Evolutionary conservation across 208 protist species (phyloP), one percentile per base, ranked within the genome.

Genomic region (Endotrypanum monterogeii): DNA sequence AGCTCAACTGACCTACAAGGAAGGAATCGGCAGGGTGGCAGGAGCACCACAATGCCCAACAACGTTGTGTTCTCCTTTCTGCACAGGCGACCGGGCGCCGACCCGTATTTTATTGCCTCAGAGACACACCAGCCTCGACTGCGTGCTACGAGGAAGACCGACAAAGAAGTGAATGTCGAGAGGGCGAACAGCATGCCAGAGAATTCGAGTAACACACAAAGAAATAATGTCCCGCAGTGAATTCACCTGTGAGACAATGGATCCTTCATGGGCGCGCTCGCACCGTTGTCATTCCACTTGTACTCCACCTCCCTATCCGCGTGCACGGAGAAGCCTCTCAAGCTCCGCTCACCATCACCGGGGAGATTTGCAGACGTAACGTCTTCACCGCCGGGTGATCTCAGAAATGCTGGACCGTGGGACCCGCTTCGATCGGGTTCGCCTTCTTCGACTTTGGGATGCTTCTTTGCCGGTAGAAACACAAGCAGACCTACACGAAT

Each of bases 401-500:
- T 9, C 4, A 39, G 58, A 2, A 37, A 12, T 35, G 44, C 18
- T 0, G 35, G n/a, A 5, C 35, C 58, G 8, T 63, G 18, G 18
- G 35, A 46, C 28, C 16, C 12, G 14, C 39, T 23, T 63, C 9
- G 58, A 46, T 16, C 58, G 25, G 35, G 35, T 9, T 8, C 58
- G 8, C 16, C 25, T 23, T 63, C 30, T 4, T 30, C 18, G 5
- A 16, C 57, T 20, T 28, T 52, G 28, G 23, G 12, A 2, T 52
- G 20, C n/a, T 51, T 54, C 54, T 54, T 55, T 18, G 30, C 30
- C 1, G 68, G 62, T 2, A 54, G 25, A 14, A 86, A 67, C 57
- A 78, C 83, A 44, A 91, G 71, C 0, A 91, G 61, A 14, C 81
- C 85, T 56, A 91, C 72, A 28, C 87, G 86, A 50, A 89, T n/a